Percentiles rank a stretch among this genome's conserved stretches.
Conservation (phyloP, 2,329 filamentous ascomycete genomes). For the Xylaria sp. region DNA sequence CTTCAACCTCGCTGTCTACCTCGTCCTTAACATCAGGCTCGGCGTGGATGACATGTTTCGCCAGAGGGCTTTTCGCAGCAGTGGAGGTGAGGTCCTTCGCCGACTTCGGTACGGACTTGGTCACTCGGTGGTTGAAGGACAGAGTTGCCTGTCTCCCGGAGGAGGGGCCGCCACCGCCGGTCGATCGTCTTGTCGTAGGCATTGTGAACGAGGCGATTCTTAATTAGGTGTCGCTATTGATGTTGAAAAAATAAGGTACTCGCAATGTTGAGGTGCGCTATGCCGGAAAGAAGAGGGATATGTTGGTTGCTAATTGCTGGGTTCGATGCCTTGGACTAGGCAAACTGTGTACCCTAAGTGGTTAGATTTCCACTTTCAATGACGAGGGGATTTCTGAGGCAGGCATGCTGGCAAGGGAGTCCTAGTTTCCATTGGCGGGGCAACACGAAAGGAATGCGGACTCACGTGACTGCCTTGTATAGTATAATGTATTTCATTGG, state of each 20-base stretch:
- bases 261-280: background rate
- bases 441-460: conserved; percentile 63
- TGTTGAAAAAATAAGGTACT: background rate
- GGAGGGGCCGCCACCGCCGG: conserved; percentile 51
- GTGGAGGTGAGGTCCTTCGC: conserved; percentile 56
- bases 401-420: conserved; percentile 5
- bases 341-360: background rate
- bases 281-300: background rate
- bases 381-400: conserved; percentile 45
- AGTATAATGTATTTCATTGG: background rate
- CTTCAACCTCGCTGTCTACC: conserved; percentile 38
- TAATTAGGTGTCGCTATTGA: background rate
- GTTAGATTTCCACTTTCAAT: conserved; percentile 33
- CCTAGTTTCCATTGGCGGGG: conserved; percentile 59
- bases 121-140: conserved; percentile 68
- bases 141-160: conserved; percentile 65
- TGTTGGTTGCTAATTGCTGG: conserved; percentile 12
- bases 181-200: conserved; percentile 63
- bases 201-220: conserved; percentile 49
- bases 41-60: conserved; percentile 44
- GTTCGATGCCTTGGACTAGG: conserved; percentile 7
- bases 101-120: conserved; percentile 63
- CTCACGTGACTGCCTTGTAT: conserved; percentile 57
- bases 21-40: conserved; percentile 32
- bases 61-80: conserved; percentile 50